Base-by-base conservation (phyloP, 805 yeast species). In the Hanseniaspora meyeri region DNA sequence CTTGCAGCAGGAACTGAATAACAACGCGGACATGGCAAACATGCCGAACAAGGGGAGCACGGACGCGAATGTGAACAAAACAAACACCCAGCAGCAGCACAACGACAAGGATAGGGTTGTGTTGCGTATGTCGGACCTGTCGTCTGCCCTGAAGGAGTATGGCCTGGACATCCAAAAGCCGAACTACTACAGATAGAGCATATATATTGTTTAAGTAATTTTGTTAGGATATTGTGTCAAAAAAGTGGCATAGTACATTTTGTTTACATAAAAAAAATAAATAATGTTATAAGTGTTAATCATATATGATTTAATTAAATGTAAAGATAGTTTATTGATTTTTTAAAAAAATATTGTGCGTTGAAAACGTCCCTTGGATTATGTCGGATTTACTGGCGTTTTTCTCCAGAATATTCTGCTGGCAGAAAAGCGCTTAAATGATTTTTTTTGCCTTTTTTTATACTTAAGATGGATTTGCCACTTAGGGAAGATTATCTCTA, bases 61-160 rank as follows among this genome's bases (percentile, higher is more conserved):
- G 54, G 67, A 60, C 59, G 17, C 17, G n/a, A 31, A 27, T n/a
- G 43, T 17, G 17, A 37, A 24, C 32, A 43, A 43, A 17, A 48
- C 55, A 37, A 43, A 17, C 27, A 73, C 69, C 46, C 74, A 72
- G 34, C 77, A 72, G 50, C 77, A 72, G 59, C 78, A 74, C 65
- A 79, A 63, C 53, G 73, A 64, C 53, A 66, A 63, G 60, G 86
- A 85, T 40, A 90, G 88, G 66, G 84, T 88, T 42, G 91, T 89
- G 5, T 76, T 93, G 59, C 90, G 97, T 0, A 87, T 89, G 80
- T 95, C 89, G 60, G 97, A 93, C 66, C 74, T 93, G 64, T 83
- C 95, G 62, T 85, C 88, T 66, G 97, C 97, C 1, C 74, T 95
- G 59, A 80, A 88, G 47, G 99, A 93, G 66, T 93, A 93, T 65